Percentiles rank a stretch among this genome's conserved stretches.
These are phyloP conservation scores for Silene noctiflora DNA, from an alignment of 179 eudicot species.

Conservation along the genomic window DNA sequence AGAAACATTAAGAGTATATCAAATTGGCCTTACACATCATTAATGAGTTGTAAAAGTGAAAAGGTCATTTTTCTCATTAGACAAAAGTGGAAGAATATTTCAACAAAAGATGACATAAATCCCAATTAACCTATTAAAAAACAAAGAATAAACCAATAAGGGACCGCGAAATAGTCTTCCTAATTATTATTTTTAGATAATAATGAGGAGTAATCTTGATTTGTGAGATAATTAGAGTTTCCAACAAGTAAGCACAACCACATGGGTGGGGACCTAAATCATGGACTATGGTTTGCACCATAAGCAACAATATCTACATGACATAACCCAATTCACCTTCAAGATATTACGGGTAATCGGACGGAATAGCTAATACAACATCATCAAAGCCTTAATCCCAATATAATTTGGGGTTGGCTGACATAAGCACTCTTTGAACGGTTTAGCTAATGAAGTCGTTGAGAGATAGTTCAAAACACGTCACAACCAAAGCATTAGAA, in stretches of 20 bases:
- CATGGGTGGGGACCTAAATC: constrained; percentile 24
- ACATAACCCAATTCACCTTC: neutral
- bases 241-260: constrained; percentile 25
- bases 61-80: neutral
- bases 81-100: neutral
- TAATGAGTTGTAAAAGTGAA: neutral
- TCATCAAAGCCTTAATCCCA: too few species aligned
- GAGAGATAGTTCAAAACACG: neutral
- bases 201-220: neutral
- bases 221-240: constrained; percentile 16
- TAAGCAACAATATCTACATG: neutral
- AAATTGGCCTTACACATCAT: neutral
- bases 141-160: neutral
- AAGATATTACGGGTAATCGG: neutral
- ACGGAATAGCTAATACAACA: neutral
- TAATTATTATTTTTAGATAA: neutral
- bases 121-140: neutral
- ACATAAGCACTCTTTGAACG: neutral
- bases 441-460: neutral
- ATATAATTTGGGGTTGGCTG: too few species aligned
- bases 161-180: constrained; percentile 2
- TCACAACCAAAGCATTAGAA: neutral
- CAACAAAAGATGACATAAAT: constrained; percentile 4
- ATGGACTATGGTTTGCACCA: constrained; percentile 6
- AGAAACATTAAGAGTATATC: neutral